Evolutionary conservation across 495 filamentous ascomycete genomes (phyloP), one percentile per base, ranked within the genome.

Genomic region (Penicillium angulare): DNA sequence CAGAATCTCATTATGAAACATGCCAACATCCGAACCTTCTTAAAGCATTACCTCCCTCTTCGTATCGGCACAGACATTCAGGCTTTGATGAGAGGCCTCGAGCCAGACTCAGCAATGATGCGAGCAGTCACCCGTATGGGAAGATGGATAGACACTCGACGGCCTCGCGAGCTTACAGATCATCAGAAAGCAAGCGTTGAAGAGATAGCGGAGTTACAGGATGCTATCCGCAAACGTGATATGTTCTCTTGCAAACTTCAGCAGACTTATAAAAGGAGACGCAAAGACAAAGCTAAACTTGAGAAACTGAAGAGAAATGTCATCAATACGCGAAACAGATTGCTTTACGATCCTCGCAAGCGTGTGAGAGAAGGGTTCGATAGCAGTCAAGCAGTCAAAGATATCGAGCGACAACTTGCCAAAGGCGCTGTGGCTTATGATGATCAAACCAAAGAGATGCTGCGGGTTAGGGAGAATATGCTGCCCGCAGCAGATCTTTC

Each of bases 1-100:
- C 56, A 68, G 49, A 74, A 72, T 47, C 39, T 74, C n/a, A 74
- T 71, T 7, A 65, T 71, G 53, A 64, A 71, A 52, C 56, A 73
- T 32, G 43, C 53, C 6, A 46, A 62, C 17, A 62, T 50, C 40
- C 24, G 49, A 6, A 69, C 66, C 20, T 70, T 70, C 50, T 45
- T 73, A 18, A 65, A 68, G 36, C 56, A 72, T 57, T 71, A 73
- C 49, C 64, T 70, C 52, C 64, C 40, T 36, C 59, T 59, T 21
- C 41, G 42, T 22, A 62, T 71, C 26, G 65, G 61, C 21, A 67
- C 55, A 23, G 66, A 73, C 38, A 67, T 65, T 33, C 53, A 64
- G 38, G 60, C 36, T 47, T 49, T 72, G 12, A 62, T 72, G 42
- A 60, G 53, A 27, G 53, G 61, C 47, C 56, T 43, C 17, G 43